Percentiles rank a stretch among this genome's conserved stretches.
Evolutionary conservation across 768 basidiomycete genomes (phyloP).

Genomic region (Kwoniella shandongensis): DNA sequence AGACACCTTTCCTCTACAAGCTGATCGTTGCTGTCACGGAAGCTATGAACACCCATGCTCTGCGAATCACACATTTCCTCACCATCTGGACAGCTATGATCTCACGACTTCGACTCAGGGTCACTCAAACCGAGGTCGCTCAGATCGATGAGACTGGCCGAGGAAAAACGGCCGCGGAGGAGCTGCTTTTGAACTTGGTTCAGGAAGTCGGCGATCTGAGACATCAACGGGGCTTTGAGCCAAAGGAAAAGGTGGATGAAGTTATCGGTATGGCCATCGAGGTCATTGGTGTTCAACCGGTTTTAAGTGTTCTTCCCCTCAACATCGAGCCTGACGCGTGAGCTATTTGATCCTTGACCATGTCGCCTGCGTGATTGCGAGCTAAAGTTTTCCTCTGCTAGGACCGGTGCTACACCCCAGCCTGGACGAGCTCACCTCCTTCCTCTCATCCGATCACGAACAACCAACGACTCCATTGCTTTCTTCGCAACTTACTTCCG

Average conservation of each 20-base stretch:
- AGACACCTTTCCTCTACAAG: conserved; percentile 62
- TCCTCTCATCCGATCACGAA: conserved; percentile 74
- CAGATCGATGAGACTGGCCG: conserved; percentile 48
- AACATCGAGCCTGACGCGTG: conserved; percentile 83
- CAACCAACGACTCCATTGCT: conserved; percentile 69
- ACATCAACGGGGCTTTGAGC: conserved; percentile 77
- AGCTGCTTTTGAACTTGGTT: conserved; percentile 68
- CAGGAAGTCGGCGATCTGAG: conserved; percentile 71
- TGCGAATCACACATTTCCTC: conserved; percentile 77
- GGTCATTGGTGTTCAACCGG: conserved; percentile 76
- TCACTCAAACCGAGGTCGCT: conserved; percentile 46
- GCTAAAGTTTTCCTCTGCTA: conserved; percentile 4
- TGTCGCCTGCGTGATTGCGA: background rate
- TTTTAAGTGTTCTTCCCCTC: conserved; percentile 73
- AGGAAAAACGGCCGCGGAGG: conserved; percentile 65
- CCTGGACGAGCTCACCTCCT: conserved; percentile 90
- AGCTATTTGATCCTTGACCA: conserved; percentile 42
- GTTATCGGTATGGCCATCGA: conserved; percentile 78
- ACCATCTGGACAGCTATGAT: conserved; percentile 70
- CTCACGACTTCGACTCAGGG: conserved; percentile 62
- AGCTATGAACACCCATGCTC: conserved; percentile 70
- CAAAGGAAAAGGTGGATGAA: conserved; percentile 81
- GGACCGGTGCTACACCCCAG: conserved; percentile 57
- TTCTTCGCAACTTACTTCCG: conserved; percentile 92
- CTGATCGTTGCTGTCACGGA: conserved; percentile 66